phyloP scores from a whole-genome alignment of 495 filamentous ascomycete genomes.

The Penicillium turbatum region DNA sequence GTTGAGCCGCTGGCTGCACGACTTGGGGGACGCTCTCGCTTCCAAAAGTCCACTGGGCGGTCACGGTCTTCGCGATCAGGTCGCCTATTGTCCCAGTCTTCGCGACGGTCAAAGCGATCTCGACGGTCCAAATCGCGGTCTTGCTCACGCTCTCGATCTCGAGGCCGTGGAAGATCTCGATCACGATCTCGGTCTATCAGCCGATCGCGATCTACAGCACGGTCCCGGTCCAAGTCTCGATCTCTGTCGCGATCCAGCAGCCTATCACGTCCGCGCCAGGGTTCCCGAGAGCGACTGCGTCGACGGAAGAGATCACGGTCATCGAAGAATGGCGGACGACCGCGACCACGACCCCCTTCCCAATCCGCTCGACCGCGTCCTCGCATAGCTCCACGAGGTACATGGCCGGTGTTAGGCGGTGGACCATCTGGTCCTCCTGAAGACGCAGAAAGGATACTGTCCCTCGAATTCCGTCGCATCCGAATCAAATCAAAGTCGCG shows the following conservation, averaged over 20 bases:
- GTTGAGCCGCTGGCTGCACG: conserved; percentile 34
- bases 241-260: conserved; percentile 39
- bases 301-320: conserved; percentile 55
- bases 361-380: conserved; percentile 65
- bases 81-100: conserved; percentile 38
- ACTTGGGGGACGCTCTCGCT: conserved; percentile 44
- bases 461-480: conserved; percentile 54
- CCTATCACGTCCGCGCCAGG: conserved; percentile 48
- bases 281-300: conserved; percentile 68
- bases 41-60: conserved; percentile 54
- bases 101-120: conserved; percentile 46
- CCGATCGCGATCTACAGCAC: conserved; percentile 30
- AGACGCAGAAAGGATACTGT: conserved; percentile 62
- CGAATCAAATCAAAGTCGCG: conserved; percentile 43
- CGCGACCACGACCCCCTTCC: conserved; percentile 57
- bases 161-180: conserved; percentile 20
- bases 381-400: conserved; percentile 54
- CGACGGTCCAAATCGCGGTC: conserved; percentile 38
- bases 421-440: conserved; percentile 65
- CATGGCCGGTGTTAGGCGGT: conserved; percentile 39
- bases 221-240: conserved; percentile 35
- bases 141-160: conserved; percentile 34
- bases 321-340: conserved; percentile 51
- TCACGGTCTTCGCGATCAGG: conserved; percentile 53
- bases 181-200: conserved; percentile 31